Evolutionary conservation across 176 grass and related monocot genomes (phyloP).

Genomic region (Dendrocalamus sinicus): DNA sequence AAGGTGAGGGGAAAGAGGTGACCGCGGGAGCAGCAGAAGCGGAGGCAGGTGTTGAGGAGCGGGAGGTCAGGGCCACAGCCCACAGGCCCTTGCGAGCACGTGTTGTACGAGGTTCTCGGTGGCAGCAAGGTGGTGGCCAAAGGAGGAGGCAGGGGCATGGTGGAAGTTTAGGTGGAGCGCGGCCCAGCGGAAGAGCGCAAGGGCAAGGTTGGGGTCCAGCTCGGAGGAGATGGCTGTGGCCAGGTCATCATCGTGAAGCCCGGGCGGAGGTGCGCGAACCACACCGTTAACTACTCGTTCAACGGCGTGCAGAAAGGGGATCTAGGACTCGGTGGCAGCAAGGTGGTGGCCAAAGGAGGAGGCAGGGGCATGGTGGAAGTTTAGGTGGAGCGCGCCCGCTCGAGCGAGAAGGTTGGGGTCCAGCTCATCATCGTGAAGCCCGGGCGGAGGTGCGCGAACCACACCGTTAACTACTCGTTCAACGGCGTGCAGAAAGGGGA

Average conservation of each 20-base stretch:
- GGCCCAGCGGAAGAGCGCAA: conserved; percentile 87
- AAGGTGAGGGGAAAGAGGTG: conserved; percentile 82
- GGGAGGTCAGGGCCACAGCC: conserved; percentile 44
- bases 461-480: conserved; percentile 58
- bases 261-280: conserved; percentile 46
- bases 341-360: too few species aligned
- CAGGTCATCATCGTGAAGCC: conserved; percentile 71
- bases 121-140: conserved; percentile 51
- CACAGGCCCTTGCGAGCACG: conserved; percentile 70
- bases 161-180: conserved; percentile 67
- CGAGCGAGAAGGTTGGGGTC: conserved; percentile 77
- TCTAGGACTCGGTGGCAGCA: too few species aligned
- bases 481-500: conserved; percentile 3
- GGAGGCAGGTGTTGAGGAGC: conserved; percentile 75
- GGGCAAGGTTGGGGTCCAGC: conserved; percentile 67
- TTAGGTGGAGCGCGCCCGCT: too few species aligned
- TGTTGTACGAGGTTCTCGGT: conserved; percentile 71
- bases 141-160: conserved; percentile 54
- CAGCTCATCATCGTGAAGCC: conserved; percentile 61
- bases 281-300: conserved; percentile 58
- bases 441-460: conserved; percentile 46
- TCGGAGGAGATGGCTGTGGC: conserved; percentile 58
- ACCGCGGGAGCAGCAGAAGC: conserved; percentile 76
- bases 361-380: too few species aligned
- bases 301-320: conserved; percentile 3